These are phyloP conservation scores for Phytophthora pseudosyringae DNA, from an alignment of 352 stramenopile species.

Conservation along the genomic window DNA sequence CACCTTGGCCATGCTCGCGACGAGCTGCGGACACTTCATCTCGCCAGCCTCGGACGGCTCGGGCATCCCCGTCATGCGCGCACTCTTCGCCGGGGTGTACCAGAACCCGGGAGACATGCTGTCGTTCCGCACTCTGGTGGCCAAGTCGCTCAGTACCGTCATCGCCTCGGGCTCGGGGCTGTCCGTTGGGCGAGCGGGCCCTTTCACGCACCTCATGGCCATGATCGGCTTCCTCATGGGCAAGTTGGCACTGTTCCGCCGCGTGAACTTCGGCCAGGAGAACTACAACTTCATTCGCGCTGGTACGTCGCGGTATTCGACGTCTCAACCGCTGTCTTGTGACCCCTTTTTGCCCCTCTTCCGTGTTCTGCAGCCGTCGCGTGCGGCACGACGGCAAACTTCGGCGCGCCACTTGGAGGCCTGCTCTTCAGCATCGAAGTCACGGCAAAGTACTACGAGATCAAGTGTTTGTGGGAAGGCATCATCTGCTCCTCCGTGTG, in stretches of 20 bases:
- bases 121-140: conserved; percentile 72
- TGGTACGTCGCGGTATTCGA: conserved; percentile 31
- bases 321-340: not conserved
- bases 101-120: conserved; percentile 82
- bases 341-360: not conserved
- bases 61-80: conserved; percentile 83
- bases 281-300: conserved; percentile 80
- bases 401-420: conserved; percentile 78
- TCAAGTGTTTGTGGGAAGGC: conserved; percentile 87
- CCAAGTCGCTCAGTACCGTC: conserved; percentile 75
- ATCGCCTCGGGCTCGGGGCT: conserved; percentile 72
- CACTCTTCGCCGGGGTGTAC: conserved; percentile 82
- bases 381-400: conserved; percentile 83
- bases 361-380: conserved; percentile 52
- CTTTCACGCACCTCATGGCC: conserved; percentile 80
- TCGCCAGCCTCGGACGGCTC: conserved; percentile 75
- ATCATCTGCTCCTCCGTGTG: conserved; percentile 85
- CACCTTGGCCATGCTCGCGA: conserved; percentile 57
- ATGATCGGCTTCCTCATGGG: conserved; percentile 77
- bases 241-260: conserved; percentile 71
- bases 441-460: conserved; percentile 85
- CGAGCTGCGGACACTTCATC: conserved; percentile 65
- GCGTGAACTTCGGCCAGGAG: conserved; percentile 75
- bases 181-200: conserved; percentile 72
- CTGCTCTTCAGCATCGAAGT: conserved; percentile 89